These are phyloP conservation scores for Paraglomus brasilianum DNA, from an alignment of 192 early-diverging fungal genomes.

Conservation along the genomic window DNA sequence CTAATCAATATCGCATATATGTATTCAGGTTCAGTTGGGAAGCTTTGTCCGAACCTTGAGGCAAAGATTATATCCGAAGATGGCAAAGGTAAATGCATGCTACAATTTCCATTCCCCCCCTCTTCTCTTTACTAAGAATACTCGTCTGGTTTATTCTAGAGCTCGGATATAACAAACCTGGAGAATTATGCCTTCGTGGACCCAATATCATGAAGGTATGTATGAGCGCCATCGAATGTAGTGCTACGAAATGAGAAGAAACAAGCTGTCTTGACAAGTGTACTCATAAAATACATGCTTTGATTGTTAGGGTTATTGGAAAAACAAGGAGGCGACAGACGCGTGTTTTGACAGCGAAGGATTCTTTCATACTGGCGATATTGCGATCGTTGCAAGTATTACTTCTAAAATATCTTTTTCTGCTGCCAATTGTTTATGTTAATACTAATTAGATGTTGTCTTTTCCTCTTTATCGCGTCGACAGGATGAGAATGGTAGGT, in stretches of 20 bases:
- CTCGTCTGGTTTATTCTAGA: conserved; percentile 33
- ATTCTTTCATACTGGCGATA: conserved; percentile 83
- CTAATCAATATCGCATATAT: neutral
- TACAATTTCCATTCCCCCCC: neutral
- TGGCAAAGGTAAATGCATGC: conserved; percentile 42
- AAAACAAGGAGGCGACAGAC: conserved; percentile 71
- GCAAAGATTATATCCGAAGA: conserved; percentile 76
- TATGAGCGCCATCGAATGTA: neutral
- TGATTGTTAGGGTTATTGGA: conserved; percentile 63
- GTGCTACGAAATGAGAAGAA: neutral
- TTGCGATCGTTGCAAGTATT: conserved; percentile 53
- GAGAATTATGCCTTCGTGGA: conserved; percentile 86
- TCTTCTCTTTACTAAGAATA: neutral
- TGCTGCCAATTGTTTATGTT: too few species aligned
- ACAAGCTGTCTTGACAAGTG: neutral
- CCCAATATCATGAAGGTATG: conserved; percentile 77
- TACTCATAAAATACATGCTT: conserved; percentile 31
- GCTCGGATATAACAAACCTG: conserved; percentile 52
- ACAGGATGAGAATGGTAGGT: too few species aligned
- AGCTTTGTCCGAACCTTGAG: conserved; percentile 67
- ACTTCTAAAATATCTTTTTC: too few species aligned
- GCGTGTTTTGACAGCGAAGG: conserved; percentile 72
- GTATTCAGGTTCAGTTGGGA: conserved; percentile 61
- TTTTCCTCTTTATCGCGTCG: too few species aligned
- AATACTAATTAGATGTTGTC: too few species aligned